Base-by-base conservation (phyloP, 2,329 filamentous ascomycete species). In the Rutstroemia sp. region DNA sequence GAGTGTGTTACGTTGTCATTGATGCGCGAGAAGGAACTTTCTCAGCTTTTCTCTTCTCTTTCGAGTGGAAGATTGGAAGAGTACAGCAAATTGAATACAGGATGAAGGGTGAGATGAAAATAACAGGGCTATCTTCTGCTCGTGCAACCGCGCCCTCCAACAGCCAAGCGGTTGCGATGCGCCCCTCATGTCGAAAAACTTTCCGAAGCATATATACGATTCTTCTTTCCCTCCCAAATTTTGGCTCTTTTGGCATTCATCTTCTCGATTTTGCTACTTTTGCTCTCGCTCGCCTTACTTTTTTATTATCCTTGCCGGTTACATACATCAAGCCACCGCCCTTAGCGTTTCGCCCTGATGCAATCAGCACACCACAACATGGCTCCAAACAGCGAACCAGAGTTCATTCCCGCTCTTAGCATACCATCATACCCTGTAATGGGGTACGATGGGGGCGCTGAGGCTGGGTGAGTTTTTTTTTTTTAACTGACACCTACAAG, bases 381-480 rank as follows among this genome's bases (percentile, higher is more conserved):
- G 17, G 19, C 12, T 19, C 19, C 19, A 10, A 6, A 5, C 16
- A 21, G 21, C 42, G 2, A 45, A 23, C 5, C 12, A 21, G 42
- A 45, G n/a, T 45, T 8, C 8, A 25, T 21, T 12, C 42, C 42
- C 10, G 42, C n/a, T 14, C 42, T 45, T 23, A 21, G 19, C 7
- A 7, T 23, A 21, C 19, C 12, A 19, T 21, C 42, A 4, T 21
- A 21, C 6, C 42, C 19, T 19, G 2, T 0, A 4, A 14, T 6
- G 42, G 42, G 42, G 17, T 6, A 4, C 1, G 42, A 12, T 17
- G 42, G 19, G 2, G 44, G 7, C 19, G 16, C 42, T 54, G 51
- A 39, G 51, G 42, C 16, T 37, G 51, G 51, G 51, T 54, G 27
- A 48, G 51, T 54, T 54, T 54, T 54, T 54, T 54, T 48, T 48